Percentiles rank a stretch among this genome's conserved stretches.
phyloP scores from a whole-genome alignment of 306 rosid species.

The Begonia peltatifolia region DNA sequence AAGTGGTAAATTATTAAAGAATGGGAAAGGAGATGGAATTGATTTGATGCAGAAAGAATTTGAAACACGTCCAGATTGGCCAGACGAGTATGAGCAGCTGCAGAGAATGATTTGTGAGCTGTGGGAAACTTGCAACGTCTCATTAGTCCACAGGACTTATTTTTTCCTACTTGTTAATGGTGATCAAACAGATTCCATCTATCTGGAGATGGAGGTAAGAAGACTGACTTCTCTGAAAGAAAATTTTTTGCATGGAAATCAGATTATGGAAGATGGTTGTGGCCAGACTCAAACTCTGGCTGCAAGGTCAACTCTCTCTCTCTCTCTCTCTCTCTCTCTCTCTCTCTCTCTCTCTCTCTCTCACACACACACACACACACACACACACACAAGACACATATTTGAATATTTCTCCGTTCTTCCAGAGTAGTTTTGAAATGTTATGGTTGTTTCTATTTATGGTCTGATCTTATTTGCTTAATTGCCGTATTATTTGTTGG shows the following conservation, averaged over 20 bases:
- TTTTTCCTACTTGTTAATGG: slow-evolving; percentile 73
- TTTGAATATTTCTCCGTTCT: no score
- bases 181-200: slow-evolving; percentile 60
- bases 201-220: slow-evolving; percentile 73
- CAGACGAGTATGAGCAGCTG: slow-evolving; percentile 50
- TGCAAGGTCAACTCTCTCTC: no score
- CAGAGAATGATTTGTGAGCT: slow-evolving; percentile 60
- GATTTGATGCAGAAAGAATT: slow-evolving; percentile 46
- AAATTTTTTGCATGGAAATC: slow-evolving; percentile 36
- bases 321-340: no score
- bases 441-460: no score
- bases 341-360: no score
- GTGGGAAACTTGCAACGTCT: slow-evolving; percentile 71
- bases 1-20: slow-evolving; percentile 17
- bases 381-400: no score
- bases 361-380: no score
- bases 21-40: slow-evolving; percentile 55
- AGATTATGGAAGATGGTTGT: slow-evolving; percentile 44
- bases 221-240: slow-evolving; percentile 53
- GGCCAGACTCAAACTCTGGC: no score
- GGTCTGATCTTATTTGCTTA: no score
- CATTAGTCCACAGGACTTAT: slow-evolving; percentile 81
- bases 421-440: no score
- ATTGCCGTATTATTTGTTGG: no score
- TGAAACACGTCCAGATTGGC: slow-evolving; percentile 52